Evolutionary conservation across 1,284 basidiomycete genomes (phyloP).

Genomic region (Pascua guehoae): DNA sequence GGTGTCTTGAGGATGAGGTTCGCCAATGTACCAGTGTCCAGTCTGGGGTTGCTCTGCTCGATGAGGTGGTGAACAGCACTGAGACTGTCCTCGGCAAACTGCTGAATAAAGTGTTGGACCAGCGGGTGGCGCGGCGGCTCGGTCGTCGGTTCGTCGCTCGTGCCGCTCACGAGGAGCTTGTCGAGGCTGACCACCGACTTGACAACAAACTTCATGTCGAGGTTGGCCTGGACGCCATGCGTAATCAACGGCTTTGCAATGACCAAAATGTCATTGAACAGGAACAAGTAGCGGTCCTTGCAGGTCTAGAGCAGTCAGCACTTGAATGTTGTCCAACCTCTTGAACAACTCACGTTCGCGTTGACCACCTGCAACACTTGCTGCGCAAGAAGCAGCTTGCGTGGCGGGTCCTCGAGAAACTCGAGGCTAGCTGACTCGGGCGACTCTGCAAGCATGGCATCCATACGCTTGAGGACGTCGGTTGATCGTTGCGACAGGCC

Average conservation of each 20-base stretch:
- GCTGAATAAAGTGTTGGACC: constrained; percentile 65
- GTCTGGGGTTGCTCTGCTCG: constrained; percentile 52
- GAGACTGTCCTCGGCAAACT: constrained; percentile 71
- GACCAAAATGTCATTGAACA: constrained; percentile 91
- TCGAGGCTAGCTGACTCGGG: constrained; percentile 31
- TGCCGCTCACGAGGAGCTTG: constrained; percentile 48
- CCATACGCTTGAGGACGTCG: constrained; percentile 36
- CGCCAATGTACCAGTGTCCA: constrained; percentile 66
- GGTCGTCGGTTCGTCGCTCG: constrained; percentile 29
- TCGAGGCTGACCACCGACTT: constrained; percentile 80
- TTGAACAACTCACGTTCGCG: constrained; percentile 7
- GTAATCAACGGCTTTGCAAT: constrained; percentile 58
- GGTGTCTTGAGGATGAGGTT: constrained; percentile 77
- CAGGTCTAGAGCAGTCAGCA: constrained; percentile 57
- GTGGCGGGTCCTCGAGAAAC: constrained; percentile 74
- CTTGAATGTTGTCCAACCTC: background rate
- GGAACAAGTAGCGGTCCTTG: constrained; percentile 92
- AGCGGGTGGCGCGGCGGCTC: constrained; percentile 56
- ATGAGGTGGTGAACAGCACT: constrained; percentile 65
- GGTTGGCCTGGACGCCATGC: constrained; percentile 61
- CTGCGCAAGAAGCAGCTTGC: constrained; percentile 76
- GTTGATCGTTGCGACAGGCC: background rate
- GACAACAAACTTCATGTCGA: constrained; percentile 78
- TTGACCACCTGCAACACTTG: constrained; percentile 92
- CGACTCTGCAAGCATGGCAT: constrained; percentile 59